Base-by-base conservation (phyloP, 208 protist species). In the Phytomonas francai region DNA sequence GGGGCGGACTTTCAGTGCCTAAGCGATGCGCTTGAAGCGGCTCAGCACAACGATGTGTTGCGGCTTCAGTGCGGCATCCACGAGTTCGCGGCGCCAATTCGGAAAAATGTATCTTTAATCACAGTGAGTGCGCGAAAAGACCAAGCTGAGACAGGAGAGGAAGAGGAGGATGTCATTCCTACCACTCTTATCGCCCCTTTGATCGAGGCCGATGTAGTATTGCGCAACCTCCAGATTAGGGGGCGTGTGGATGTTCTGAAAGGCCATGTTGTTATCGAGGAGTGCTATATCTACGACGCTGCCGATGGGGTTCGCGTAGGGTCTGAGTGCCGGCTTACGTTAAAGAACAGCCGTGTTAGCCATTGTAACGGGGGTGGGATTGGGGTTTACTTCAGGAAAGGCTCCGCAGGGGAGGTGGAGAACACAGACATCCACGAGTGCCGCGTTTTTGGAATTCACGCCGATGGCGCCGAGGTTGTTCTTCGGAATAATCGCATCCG, bases 371-470 rank as follows among this genome's bases (percentile, higher is more conserved):
- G 67, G 14, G 84, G 88, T 8, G 91, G 91, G 22, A 81, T 90
- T 65, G 88, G 91, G 1, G 78, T 96, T 36, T 94, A 94, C 76
- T 84, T 94, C 51, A 82, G 80, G 70, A 63, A 73, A 19, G 83
- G 77, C n/a, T 82, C 83, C 7, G 69, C 70, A 0, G 91, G 84
- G 9, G 74, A 83, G 65, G 83, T 96, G 54, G 58, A 76, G 49
- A 83, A 96, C 64, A 89, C 75, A 11, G 91, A 96, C 69, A 81
- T 96, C 65, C 89, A 89, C 68, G 84, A 88, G 34, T 91, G 84
- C 72, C 85, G 91, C 60, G 88, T 96, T 9, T 89, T 91, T 68
- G 88, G 83, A 16, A 67, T 96, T 3, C 86, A 92, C 25, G 81
- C 76, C 14, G 71, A 88, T 27, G 68, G 73, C 59, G 85, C 78